Conservation (phyloP, 139 green algal species). For the Diplosphaera chodatii region DNA sequence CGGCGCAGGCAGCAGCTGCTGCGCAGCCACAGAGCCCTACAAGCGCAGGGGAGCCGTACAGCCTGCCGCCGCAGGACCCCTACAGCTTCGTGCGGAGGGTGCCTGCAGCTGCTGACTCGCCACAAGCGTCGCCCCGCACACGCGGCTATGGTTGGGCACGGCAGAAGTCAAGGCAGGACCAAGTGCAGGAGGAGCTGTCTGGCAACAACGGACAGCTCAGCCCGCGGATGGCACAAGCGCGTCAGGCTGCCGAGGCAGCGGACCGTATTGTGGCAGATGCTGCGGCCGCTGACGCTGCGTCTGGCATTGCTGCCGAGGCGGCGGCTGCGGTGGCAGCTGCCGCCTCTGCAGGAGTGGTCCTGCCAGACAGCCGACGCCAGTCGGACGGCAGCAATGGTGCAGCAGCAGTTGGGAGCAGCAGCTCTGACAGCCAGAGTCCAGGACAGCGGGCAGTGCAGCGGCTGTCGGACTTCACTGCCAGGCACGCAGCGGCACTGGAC, state of each 20-base stretch:
- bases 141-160: not conserved
- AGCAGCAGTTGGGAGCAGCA: not conserved
- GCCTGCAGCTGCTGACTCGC: not conserved
- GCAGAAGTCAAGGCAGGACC: too few species aligned
- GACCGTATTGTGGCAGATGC: slow-evolving; percentile 11
- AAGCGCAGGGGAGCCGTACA: not conserved
- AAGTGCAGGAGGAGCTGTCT: not conserved
- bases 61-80: not conserved
- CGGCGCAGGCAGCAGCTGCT: too few species aligned
- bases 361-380: not conserved
- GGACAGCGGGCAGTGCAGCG: slow-evolving; percentile 11
- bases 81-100: not conserved
- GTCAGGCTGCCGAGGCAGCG: slow-evolving; percentile 10
- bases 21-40: too few species aligned
- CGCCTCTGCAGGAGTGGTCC: not conserved
- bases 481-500: not conserved
- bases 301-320: slow-evolving; percentile 13
- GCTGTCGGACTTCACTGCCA: not conserved
- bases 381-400: not conserved
- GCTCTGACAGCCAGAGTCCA: not conserved
- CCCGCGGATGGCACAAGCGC: not conserved
- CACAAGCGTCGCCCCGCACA: not conserved
- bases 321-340: not conserved
- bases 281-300: slow-evolving; percentile 2
- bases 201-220: too few species aligned